Evolutionary conservation across 805 yeast species (phyloP), one percentile per base, ranked within the genome.

Genomic region (Nakazawaea sp.): DNA sequence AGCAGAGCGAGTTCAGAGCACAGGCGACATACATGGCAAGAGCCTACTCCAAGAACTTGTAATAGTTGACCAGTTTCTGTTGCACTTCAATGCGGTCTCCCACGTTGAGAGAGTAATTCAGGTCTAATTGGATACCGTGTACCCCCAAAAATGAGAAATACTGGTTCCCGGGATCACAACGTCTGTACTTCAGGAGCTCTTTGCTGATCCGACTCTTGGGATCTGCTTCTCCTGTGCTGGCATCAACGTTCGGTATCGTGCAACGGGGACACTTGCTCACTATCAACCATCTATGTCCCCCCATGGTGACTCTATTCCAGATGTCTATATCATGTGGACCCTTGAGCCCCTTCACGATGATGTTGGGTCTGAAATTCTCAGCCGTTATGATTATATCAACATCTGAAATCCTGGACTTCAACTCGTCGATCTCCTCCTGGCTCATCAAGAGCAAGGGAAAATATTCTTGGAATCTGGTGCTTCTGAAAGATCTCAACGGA

Each of bases 401-500:
- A 24, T 21, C 43, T 10, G 5, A 11, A 4, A 51, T 17, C 16
- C 38, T 37, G 7, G 27, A 26, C 25, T 44, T 43, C 19, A 54
- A 32, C 21, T 36, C 42, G 5, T 38, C 44, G 23, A 46, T 32
- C 17, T 53, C 51, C 28, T 46, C 54, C 19, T 42, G 40, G 4
- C 55, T 48, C 27, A 50, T 42, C 40, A 55, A 32, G 19, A 57
- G 31, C 17, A 55, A 25, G 1, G 62, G 61, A 35, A 43, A 57
- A 29, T 56, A 56, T 33, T 55, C 61, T 31, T 57, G 62, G 33
- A 56, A 56, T 18, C 45, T 33, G 1, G 61, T 52, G 8, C 26
- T 26, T 27, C 49, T 42, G 10, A 18, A 15, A 18, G 29, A 34
- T 9, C 29, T 36, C 18, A 43, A 15, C 3, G 37, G 35, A 21